Conservation (phyloP, 441 rosid species). For the Oxalis stricta region DNA sequence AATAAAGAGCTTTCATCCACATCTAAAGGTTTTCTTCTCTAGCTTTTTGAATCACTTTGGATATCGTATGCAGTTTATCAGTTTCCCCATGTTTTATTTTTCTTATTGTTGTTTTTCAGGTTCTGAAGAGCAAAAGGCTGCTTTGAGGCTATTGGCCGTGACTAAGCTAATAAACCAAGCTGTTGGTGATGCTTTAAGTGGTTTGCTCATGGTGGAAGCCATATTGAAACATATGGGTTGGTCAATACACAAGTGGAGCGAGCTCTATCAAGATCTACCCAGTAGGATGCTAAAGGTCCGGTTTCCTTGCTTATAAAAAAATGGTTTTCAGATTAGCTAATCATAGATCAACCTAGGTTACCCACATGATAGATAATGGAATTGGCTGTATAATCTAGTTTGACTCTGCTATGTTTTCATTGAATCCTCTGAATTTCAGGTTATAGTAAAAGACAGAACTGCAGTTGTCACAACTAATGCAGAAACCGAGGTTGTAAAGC, state of each 20-base stretch:
- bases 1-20: constrained; percentile 25
- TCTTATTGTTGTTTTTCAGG: constrained; percentile 28
- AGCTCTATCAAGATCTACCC: constrained; percentile 74
- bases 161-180: constrained; percentile 91
- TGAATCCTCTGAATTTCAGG: constrained; percentile 23
- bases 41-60: background rate
- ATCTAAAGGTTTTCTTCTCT: constrained; percentile 30
- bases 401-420: background rate
- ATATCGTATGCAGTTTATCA: background rate
- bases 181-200: constrained; percentile 88
- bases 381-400: background rate
- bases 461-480: constrained; percentile 58
- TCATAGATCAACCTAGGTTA: too few species aligned
- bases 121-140: constrained; percentile 65
- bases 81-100: too few species aligned
- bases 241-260: constrained; percentile 72
- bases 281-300: constrained; percentile 79
- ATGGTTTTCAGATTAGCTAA: too few species aligned
- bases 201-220: constrained; percentile 76
- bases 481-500: constrained; percentile 61
- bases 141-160: constrained; percentile 58
- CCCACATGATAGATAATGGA: too few species aligned
- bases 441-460: constrained; percentile 75
- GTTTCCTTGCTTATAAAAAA: background rate
- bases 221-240: constrained; percentile 64